These are phyloP conservation scores for Paraglomus occultum DNA, from an alignment of 192 early-diverging fungal species.

Conservation along the genomic window DNA sequence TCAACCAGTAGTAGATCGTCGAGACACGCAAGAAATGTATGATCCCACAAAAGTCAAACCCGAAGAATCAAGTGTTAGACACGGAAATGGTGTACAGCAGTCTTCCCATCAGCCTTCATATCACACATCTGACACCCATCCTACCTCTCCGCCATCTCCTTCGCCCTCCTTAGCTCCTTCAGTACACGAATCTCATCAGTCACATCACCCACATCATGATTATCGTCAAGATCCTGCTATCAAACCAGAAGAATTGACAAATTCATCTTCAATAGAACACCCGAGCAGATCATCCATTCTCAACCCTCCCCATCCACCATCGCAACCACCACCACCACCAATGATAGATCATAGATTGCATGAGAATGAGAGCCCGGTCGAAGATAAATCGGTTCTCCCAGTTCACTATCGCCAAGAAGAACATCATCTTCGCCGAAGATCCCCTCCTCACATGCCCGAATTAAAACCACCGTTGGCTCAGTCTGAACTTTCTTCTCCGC, in stretches of 20 bases:
- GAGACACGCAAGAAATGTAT: conserved; percentile 22
- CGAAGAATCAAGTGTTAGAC: background rate
- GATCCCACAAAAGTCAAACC: conserved; percentile 11
- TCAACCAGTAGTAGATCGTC: conserved; percentile 21
- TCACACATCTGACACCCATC: background rate
- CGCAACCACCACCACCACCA: background rate
- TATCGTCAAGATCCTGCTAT: conserved; percentile 9
- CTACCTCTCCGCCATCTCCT: background rate
- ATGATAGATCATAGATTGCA: conserved; percentile 8
- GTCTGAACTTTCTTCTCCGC: conserved; percentile 4
- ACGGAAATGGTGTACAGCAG: conserved; percentile 1
- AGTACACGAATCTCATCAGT: background rate
- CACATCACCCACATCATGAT: conserved; percentile 10
- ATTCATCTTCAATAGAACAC: background rate
- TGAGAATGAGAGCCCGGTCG: background rate
- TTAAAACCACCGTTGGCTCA: background rate
- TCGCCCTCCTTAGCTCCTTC: background rate
- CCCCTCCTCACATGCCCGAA: conserved; percentile 4
- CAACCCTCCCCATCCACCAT: background rate
- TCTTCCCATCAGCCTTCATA: background rate
- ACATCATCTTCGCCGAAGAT: conserved; percentile 1
- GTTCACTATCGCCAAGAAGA: background rate
- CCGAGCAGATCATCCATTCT: background rate
- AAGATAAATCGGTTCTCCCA: conserved; percentile 19
- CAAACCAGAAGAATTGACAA: conserved; percentile 5